A percentile compares a stretch with the other conserved stretches of the same genome.
Evolutionary conservation across 179 eudicot genomes (phyloP).

Genomic region (Actinidia polygama): DNA sequence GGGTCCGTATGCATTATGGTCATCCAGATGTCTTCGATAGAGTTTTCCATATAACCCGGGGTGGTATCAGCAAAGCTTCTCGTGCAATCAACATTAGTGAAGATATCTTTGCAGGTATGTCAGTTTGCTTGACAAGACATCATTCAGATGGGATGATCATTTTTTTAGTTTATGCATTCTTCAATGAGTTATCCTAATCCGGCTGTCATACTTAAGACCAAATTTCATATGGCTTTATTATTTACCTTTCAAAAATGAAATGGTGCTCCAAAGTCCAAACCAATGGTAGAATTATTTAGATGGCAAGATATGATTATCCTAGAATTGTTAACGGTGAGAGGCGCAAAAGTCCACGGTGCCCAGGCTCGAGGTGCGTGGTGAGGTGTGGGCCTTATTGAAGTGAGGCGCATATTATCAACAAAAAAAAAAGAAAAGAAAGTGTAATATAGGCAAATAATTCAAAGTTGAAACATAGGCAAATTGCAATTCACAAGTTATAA

Average conservation of each 20-base stretch:
- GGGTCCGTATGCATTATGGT: constrained; percentile 99
- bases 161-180: background rate
- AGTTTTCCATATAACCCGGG: constrained; percentile 96
- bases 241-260: too few species aligned
- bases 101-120: constrained; percentile 87
- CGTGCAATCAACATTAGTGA: constrained; percentile 97
- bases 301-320: background rate
- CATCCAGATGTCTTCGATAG: constrained; percentile 99
- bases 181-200: background rate
- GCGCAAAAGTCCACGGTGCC: too few species aligned
- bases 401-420: too few species aligned
- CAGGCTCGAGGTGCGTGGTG: too few species aligned
- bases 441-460: too few species aligned
- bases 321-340: too few species aligned
- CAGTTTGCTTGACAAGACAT: background rate
- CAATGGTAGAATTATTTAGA: background rate
- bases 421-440: too few species aligned
- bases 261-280: background rate
- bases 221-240: background rate
- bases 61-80: constrained; percentile 99
- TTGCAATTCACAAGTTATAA: too few species aligned
- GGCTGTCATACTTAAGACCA: background rate
- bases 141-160: background rate
- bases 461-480: too few species aligned
- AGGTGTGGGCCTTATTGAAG: too few species aligned